Percentiles rank a stretch among this genome's conserved stretches.
Conservation (phyloP, 352 stramenopile species). For the Phytophthora pistaciae region DNA sequence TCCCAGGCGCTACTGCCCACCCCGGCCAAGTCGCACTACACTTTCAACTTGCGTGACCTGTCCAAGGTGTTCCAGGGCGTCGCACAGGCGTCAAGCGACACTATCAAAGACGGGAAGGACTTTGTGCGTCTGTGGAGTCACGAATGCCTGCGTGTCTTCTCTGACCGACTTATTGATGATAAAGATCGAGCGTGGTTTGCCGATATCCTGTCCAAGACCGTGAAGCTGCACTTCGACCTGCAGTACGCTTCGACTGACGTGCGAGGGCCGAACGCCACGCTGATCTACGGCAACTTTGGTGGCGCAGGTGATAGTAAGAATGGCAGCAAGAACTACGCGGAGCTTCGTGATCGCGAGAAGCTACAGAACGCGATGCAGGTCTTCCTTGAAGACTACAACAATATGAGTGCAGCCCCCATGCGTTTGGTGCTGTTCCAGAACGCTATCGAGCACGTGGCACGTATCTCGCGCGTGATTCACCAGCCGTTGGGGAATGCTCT, state of each 20-base stretch:
- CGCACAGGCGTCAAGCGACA: constrained; percentile 79
- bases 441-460: constrained; percentile 94
- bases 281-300: constrained; percentile 94
- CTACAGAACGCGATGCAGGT: constrained; percentile 90
- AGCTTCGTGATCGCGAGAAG: constrained; percentile 85
- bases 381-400: constrained; percentile 97
- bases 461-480: constrained; percentile 94
- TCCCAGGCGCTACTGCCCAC: constrained; percentile 91
- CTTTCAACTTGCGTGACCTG: constrained; percentile 95
- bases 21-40: constrained; percentile 95
- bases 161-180: constrained; percentile 92
- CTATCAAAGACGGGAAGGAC: constrained; percentile 85
- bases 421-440: constrained; percentile 96
- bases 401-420: constrained; percentile 95
- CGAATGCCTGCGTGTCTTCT: constrained; percentile 93
- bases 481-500: constrained; percentile 95
- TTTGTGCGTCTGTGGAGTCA: constrained; percentile 93
- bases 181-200: constrained; percentile 91
- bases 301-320: constrained; percentile 55
- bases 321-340: constrained; percentile 83
- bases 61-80: constrained; percentile 95
- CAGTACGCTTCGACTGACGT: constrained; percentile 73
- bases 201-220: constrained; percentile 67
- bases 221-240: constrained; percentile 82
- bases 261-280: constrained; percentile 61